Base-by-base conservation (phyloP, 345 rosid genomes). In the Corchorus olitorius region DNA sequence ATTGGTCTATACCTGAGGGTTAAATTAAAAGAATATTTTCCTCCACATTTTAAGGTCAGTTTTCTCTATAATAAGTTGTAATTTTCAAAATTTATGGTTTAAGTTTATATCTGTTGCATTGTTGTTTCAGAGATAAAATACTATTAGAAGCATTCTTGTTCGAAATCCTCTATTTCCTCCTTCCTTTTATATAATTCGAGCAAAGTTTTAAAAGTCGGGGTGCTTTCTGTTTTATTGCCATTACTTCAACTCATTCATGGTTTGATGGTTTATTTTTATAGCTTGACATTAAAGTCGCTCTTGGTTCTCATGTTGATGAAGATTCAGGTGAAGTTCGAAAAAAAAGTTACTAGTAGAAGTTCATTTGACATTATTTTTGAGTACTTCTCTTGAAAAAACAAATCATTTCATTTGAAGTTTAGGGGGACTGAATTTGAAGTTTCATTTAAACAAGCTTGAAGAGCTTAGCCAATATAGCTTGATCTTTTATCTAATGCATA, bases 271-370 rank as follows among this genome's bases (percentile, higher is more conserved):
- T 63, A 20, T 65, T 77, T 46, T 76, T 67, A 65, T 82, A 91
- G 97, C 89, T 94, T 79, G 97, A 94, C 81, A 89, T 94, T 72
- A 89, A 86, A 85, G 94, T 92, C 6, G 72, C 97, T 70, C 96
- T 96, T 35, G 97, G 97, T 60, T 93, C 98, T 78, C 98, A 94
- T 81, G 98, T 94, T 1, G 85, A 92, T 79, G 98, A 94, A 86
- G 88, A 84, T 80, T 84, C 93, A 85, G 98, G 98, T 94, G 73
- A 85, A 70, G 45, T n/a, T n/a, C n/a, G n/a, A n/a, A n/a, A n/a
- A n/a, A n/a, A n/a, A n/a, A n/a, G n/a, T n/a, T n/a, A n/a, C n/a
- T n/a, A n/a, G n/a, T n/a, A n/a, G n/a, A n/a, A n/a, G n/a, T n/a
- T n/a, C n/a, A n/a, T n/a, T n/a, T n/a, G n/a, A n/a, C n/a, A n/a